These are phyloP conservation scores for Fusarium protoensiforme DNA, from an alignment of 2,329 filamentous ascomycete species.

Conservation along the genomic window DNA sequence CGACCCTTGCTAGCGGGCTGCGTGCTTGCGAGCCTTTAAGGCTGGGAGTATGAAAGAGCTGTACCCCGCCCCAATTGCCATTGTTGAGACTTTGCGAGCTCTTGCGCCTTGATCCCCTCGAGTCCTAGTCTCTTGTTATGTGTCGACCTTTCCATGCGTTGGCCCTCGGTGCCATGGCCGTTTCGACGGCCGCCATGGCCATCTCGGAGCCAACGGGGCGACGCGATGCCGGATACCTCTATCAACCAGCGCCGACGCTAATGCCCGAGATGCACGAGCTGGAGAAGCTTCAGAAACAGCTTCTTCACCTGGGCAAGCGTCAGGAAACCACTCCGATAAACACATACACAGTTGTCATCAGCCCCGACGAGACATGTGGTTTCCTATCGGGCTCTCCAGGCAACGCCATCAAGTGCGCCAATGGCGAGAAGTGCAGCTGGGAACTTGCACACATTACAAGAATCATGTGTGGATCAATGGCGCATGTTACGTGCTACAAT, in stretches of 20 bases:
- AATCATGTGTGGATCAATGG: slow-evolving; percentile 11
- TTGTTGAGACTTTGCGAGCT: not conserved
- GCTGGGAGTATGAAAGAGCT: not conserved
- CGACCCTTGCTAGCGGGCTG: slow-evolving; percentile 11
- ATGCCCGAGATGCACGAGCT: slow-evolving; percentile 1
- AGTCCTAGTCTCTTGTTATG: not conserved
- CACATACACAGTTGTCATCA: slow-evolving; percentile 15
- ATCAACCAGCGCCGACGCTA: slow-evolving; percentile 14
- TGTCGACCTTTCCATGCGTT: not conserved
- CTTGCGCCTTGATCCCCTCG: not conserved
- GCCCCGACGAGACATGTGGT: slow-evolving; percentile 24
- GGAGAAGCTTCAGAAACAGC: not conserved
- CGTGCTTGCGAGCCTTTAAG: not conserved
- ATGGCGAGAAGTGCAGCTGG: slow-evolving; percentile 14
- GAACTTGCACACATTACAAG: not conserved
- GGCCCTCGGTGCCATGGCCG: not conserved
- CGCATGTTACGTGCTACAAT: not conserved
- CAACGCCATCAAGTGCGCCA: slow-evolving; percentile 25
- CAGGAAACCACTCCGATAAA: not conserved
- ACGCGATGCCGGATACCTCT: slow-evolving; percentile 4
- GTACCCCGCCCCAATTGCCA: slow-evolving; percentile 9
- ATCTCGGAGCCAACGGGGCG: slow-evolving; percentile 17
- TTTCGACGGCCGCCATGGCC: not conserved
- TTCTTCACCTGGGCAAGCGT: slow-evolving; percentile 9
- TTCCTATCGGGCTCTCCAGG: slow-evolving; percentile 27